Percentiles rank a stretch among this genome's conserved stretches.
These are phyloP conservation scores for Coemansia sp. DNA, from an alignment of 192 early-diverging fungal species.

Conservation along the genomic window DNA sequence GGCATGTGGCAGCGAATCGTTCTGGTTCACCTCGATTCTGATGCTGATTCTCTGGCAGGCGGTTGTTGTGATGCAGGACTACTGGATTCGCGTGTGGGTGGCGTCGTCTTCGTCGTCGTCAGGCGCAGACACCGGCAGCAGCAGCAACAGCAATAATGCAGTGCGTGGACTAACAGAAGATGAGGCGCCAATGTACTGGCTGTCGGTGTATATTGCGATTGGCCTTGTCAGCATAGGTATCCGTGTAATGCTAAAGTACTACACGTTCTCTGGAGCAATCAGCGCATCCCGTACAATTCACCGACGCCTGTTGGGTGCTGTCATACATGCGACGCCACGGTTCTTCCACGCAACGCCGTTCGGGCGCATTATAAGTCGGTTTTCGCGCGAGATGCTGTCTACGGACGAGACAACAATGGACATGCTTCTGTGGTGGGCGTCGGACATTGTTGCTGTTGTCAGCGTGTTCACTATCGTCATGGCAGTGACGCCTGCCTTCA, in stretches of 20 bases:
- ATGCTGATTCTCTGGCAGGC: conserved; percentile 56
- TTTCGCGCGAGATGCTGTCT: conserved; percentile 80
- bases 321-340: conserved; percentile 69
- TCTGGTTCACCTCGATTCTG: conserved; percentile 57
- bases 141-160: not conserved
- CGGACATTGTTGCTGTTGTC: conserved; percentile 54
- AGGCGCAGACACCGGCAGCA: not conserved
- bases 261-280: conserved; percentile 58
- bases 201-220: conserved; percentile 64
- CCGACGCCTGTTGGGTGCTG: conserved; percentile 53
- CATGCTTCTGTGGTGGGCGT: conserved; percentile 56
- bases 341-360: conserved; percentile 89
- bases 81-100: conserved; percentile 67
- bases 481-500: conserved; percentile 68
- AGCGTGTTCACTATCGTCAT: conserved; percentile 63
- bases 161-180: not conserved
- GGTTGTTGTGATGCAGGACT: conserved; percentile 58
- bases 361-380: conserved; percentile 83
- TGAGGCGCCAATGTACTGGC: conserved; percentile 59
- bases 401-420: conserved; percentile 69
- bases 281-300: conserved; percentile 63
- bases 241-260: conserved; percentile 43
- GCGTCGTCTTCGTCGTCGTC: conserved; percentile 5
- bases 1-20: conserved; percentile 62
- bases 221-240: conserved; percentile 49